Evolutionary conservation across 495 filamentous ascomycete species (phyloP).

Genomic region (Neohortaea acidophila): DNA sequence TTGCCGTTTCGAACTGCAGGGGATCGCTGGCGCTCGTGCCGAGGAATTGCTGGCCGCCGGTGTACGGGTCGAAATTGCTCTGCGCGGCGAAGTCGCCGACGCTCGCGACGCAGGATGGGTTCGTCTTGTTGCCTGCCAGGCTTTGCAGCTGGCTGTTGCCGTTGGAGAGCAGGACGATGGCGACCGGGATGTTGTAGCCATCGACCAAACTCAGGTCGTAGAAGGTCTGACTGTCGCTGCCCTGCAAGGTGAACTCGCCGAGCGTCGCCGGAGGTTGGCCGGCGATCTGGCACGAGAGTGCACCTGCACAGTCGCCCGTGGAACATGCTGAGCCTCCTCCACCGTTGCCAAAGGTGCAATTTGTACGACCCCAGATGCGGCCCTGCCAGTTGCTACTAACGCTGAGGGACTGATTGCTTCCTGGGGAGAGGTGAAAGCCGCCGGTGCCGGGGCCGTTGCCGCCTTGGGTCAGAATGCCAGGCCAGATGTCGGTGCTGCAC

Average conservation of each 20-base stretch:
- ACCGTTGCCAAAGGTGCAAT: constrained; percentile 52
- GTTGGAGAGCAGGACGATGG: constrained; percentile 44
- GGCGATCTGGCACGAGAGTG: constrained; percentile 46
- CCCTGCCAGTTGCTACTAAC: constrained; percentile 62
- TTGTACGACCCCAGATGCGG: constrained; percentile 66
- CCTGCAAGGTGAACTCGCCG: constrained; percentile 57
- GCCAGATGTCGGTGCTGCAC: constrained; percentile 53
- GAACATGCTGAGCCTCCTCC: constrained; percentile 42
- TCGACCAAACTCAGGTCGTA: constrained; percentile 78
- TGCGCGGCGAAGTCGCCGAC: constrained; percentile 36
- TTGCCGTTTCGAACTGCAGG: constrained; percentile 43
- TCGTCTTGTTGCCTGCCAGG: constrained; percentile 59
- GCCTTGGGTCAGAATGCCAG: constrained; percentile 51
- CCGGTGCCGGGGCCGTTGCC: constrained; percentile 44
- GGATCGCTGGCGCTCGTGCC: constrained; percentile 43
- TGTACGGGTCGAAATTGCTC: constrained; percentile 29
- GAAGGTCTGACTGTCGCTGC: constrained; percentile 46
- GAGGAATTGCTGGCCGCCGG: constrained; percentile 26
- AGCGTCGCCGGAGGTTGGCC: constrained; percentile 53
- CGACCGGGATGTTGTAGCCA: constrained; percentile 66
- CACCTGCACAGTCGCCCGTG: constrained; percentile 59
- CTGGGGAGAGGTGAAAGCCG: constrained; percentile 47
- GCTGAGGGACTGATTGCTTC: constrained; percentile 34
- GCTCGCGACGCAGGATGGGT: constrained; percentile 55
- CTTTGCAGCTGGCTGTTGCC: constrained; percentile 36